Base-by-base conservation (phyloP, 768 basidiomycete species). In the Hypholoma fasciculare region DNA sequence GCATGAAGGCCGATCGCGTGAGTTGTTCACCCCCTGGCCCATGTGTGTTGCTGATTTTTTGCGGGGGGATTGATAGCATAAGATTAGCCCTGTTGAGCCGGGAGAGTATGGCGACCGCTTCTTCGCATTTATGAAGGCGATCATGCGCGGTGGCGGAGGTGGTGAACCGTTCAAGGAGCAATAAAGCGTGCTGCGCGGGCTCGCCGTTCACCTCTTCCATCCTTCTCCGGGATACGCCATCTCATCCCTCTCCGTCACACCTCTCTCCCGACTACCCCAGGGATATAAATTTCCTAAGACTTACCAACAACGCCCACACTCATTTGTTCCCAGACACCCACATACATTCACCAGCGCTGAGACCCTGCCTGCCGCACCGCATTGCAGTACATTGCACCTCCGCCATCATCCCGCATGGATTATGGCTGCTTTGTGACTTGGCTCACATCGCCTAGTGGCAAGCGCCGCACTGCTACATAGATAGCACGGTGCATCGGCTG, bases 41-140 rank as follows among this genome's bases (percentile, higher is more conserved):
- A n/a, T n/a, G n/a, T n/a, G n/a, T n/a, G n/a, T n/a, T 17, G 36
- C 53, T 55, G 19, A 47, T 13, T 39, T 17, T 17, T 42, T 63
- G 42, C 61, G 65, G 54, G 55, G 38, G 27, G 49, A 8, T 58
- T 23, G 69, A 13, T 63, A 97, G 94, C 93, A 95, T 68, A 96
- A 92, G 69, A 98, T 98, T 64, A 96, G 93, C 52, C 93, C 96
- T 6, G 93, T 98, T 2, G 89, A 89, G 2, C 94, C 97, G 0
- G 64, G 73, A 7, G 92, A 96, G 64, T 98, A 99, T 69, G 89
- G 86, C 3, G 85, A 92, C 38, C 85, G 97, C 46, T 98, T 99
- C 81, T 88, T 92, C 72, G 58, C 78, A 23, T 95, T 95, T 65
- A 88, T 95, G 87, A 87, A 85, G 69, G 88, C 90, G 20, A 81